Evolutionary conservation across 2,329 filamentous ascomycete genomes (phyloP).

Genomic region (Verticillium nonalfalfae): DNA sequence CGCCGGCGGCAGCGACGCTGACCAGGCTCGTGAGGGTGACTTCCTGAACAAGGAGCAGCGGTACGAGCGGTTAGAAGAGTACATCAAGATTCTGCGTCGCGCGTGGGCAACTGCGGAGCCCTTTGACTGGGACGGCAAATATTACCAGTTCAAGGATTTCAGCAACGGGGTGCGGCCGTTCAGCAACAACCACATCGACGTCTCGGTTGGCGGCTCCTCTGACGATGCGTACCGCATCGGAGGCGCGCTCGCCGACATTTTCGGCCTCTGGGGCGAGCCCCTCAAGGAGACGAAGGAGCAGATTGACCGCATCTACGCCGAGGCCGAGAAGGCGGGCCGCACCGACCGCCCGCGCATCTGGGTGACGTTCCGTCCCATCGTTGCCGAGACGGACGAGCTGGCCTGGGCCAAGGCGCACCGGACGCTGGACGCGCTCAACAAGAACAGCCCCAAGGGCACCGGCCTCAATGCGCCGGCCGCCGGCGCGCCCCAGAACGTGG

Average conservation of each 20-base stretch:
- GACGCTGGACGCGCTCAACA: slow-evolving; percentile 44
- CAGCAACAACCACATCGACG: slow-evolving; percentile 46
- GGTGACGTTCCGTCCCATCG: slow-evolving; percentile 58
- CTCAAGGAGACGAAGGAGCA: slow-evolving; percentile 58
- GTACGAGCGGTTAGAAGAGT: slow-evolving; percentile 53
- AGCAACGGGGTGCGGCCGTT: slow-evolving; percentile 45
- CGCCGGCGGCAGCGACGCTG: slow-evolving; percentile 52
- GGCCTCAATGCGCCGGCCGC: slow-evolving; percentile 16
- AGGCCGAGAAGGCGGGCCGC: slow-evolving; percentile 50
- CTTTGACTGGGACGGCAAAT: slow-evolving; percentile 55
- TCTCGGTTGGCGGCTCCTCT: slow-evolving; percentile 54
- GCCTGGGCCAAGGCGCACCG: slow-evolving; percentile 55
- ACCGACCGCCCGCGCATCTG: slow-evolving; percentile 51
- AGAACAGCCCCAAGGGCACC: slow-evolving; percentile 27
- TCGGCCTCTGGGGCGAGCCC: slow-evolving; percentile 58
- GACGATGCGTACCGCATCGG: slow-evolving; percentile 54
- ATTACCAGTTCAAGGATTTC: slow-evolving; percentile 55
- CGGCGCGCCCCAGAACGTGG: slow-evolving; percentile 47
- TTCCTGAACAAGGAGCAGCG: slow-evolving; percentile 51
- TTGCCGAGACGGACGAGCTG: slow-evolving; percentile 55
- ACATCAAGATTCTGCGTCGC: slow-evolving; percentile 53
- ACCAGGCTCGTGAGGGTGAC: slow-evolving; percentile 55
- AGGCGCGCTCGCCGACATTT: slow-evolving; percentile 53
- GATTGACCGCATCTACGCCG: slow-evolving; percentile 53
- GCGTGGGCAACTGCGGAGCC: slow-evolving; percentile 51